These are phyloP conservation scores for Monilinia laxa DNA, from an alignment of 2,329 filamentous ascomycete species.

Conservation along the genomic window DNA sequence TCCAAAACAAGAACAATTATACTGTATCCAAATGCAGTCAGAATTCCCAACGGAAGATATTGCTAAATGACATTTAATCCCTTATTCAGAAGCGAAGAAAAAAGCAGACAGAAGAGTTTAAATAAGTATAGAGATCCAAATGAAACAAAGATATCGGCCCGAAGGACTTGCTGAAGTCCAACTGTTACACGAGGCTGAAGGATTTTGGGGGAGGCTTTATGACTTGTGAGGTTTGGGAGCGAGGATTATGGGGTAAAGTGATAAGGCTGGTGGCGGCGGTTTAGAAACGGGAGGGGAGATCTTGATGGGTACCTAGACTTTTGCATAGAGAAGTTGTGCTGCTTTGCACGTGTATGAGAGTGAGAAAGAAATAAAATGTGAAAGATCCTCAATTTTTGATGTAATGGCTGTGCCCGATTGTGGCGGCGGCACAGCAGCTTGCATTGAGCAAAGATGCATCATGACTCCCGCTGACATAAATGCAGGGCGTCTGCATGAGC, in stretches of 20 bases:
- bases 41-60: neutral
- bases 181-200: neutral
- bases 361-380: neutral
- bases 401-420: neutral
- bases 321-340: neutral
- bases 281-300: neutral
- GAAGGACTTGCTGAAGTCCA: neutral
- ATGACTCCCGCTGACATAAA: neutral
- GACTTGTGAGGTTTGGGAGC: neutral
- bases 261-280: neutral
- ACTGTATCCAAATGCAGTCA: neutral
- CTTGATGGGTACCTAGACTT: neutral
- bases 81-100: neutral
- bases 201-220: neutral
- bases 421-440: neutral
- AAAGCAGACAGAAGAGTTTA: neutral
- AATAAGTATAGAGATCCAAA: neutral
- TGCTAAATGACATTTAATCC: neutral
- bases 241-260: neutral
- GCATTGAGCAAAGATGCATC: slow-evolving; percentile 1
- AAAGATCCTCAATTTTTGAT: neutral
- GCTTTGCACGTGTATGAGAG: too few species aligned
- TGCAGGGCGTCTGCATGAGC: neutral
- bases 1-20: neutral
- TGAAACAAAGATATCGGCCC: neutral